phyloP scores from a whole-genome alignment of 2,329 filamentous ascomycete species.

The Aspergillus viridinutans region DNA sequence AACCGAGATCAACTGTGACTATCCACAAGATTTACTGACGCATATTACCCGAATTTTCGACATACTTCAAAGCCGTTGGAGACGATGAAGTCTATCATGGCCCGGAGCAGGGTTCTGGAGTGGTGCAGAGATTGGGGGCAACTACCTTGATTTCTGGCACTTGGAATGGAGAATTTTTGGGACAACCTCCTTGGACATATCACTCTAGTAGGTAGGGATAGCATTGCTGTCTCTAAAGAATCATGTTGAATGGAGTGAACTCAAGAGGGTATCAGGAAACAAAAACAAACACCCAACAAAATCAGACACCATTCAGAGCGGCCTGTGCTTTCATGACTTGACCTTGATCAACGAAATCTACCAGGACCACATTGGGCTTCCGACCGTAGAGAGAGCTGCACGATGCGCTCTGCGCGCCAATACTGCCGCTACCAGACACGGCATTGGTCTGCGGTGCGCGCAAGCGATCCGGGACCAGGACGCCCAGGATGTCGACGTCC shows the following conservation, averaged over 20 bases:
- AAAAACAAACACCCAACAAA: neutral
- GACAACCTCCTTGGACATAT: neutral
- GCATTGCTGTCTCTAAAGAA: neutral
- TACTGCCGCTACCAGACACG: conserved; percentile 38
- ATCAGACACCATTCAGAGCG: conserved; percentile 35
- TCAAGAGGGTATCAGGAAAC: neutral
- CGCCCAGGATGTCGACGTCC: conserved; percentile 39
- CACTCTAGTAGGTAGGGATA: neutral
- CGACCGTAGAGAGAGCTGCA: conserved; percentile 38
- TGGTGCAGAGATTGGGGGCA: no score
- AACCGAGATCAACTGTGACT: neutral
- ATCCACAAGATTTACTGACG: neutral
- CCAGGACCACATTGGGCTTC: conserved; percentile 41
- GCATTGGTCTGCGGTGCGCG: conserved; percentile 42
- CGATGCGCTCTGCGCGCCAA: conserved; percentile 38
- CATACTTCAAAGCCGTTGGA: neutral
- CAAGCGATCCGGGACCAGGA: conserved; percentile 41
- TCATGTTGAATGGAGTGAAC: neutral
- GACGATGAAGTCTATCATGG: no score
- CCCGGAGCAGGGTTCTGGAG: no score
- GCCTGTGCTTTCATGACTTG: conserved; percentile 40
- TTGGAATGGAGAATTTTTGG: neutral
- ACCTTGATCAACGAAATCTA: conserved; percentile 46
- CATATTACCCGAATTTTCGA: neutral
- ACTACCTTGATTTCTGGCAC: neutral